Conservation (phyloP, 1,139 yeast genomes). For the Neolecta irregularis region DNA sequence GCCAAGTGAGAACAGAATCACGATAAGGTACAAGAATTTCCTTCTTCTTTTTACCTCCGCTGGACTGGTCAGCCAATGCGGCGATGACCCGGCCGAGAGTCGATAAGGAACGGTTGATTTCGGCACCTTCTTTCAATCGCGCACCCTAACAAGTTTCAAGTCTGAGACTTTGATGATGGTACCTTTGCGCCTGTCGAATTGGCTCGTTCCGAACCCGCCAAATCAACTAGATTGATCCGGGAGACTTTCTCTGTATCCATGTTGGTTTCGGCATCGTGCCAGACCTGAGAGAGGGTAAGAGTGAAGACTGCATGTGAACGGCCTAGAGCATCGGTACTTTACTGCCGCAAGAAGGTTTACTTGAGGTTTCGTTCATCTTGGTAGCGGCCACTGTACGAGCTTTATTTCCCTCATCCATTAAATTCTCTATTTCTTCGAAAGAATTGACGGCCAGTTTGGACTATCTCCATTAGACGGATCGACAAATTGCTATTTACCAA, state of each 20-base stretch:
- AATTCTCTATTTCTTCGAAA: constrained; percentile 13
- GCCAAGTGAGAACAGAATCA: constrained; percentile 58
- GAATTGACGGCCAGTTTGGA: constrained; percentile 14
- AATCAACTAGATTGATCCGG: constrained; percentile 42
- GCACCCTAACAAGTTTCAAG: too few species aligned
- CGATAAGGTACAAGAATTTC: constrained; percentile 43
- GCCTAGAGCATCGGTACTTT: too few species aligned
- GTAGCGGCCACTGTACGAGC: constrained; percentile 55
- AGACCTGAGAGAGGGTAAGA: constrained; percentile 42
- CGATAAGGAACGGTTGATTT: constrained; percentile 59
- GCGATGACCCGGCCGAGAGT: constrained; percentile 64
- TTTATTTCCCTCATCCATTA: constrained; percentile 21
- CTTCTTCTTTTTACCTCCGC: constrained; percentile 15
- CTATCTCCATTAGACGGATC: constrained; percentile 6
- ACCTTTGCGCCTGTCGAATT: constrained; percentile 46
- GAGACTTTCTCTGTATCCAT: constrained; percentile 29
- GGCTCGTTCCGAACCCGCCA: constrained; percentile 71
- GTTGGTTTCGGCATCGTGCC: constrained; percentile 28
- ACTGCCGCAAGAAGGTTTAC: too few species aligned
- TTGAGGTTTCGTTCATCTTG: constrained; percentile 50
- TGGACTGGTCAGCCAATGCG: constrained; percentile 33
- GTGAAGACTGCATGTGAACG: constrained; percentile 70
- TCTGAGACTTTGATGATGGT: too few species aligned
- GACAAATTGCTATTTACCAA: constrained; percentile 17
- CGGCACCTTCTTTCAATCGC: constrained; percentile 56